Evolutionary conservation across 1,284 basidiomycete species (phyloP).

Genomic region (Stygiomarasmius scandens): DNA sequence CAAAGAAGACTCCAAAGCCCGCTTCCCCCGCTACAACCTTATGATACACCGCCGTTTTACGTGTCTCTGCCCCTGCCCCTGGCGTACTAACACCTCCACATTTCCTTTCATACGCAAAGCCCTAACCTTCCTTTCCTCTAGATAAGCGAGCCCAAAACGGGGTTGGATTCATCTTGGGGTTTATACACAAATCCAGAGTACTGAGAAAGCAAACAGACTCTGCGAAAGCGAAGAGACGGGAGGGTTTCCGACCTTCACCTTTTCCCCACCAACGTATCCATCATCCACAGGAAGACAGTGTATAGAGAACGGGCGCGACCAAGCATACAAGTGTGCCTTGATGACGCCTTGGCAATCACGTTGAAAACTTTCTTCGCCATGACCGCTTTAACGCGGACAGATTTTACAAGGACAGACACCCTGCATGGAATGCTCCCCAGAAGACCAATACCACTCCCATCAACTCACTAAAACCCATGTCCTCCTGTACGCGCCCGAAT

Average conservation of each 20-base stretch:
- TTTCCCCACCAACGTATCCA: background rate
- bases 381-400: background rate
- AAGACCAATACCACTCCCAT: background rate
- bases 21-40: background rate
- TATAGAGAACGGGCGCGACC: background rate
- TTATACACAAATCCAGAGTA: background rate
- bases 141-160: background rate
- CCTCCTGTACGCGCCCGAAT: background rate
- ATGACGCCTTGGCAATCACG: background rate
- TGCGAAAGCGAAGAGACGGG: background rate
- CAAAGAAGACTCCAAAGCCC: background rate
- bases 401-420: background rate
- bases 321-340: background rate
- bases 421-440: background rate
- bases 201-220: background rate
- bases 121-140: background rate
- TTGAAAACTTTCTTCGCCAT: background rate
- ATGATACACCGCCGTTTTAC: background rate
- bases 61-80: background rate
- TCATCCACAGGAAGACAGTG: background rate
- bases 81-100: background rate
- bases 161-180: background rate
- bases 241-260: background rate
- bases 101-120: background rate
- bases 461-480: background rate